Evolutionary conservation across 345 rosid species (phyloP).

Genomic region (Dovyalis caffra): DNA sequence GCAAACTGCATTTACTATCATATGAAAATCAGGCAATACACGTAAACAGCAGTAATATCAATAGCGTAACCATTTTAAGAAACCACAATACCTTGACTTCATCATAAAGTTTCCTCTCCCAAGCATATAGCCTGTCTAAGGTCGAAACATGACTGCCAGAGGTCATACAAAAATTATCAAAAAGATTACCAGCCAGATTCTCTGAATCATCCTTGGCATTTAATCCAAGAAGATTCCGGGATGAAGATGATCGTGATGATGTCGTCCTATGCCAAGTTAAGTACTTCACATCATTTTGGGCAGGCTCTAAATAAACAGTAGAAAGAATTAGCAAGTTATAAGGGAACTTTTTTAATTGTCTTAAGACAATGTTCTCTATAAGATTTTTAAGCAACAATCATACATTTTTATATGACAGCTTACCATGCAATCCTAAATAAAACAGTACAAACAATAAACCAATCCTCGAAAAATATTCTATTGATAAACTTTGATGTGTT

Average conservation of each 20-base stretch:
- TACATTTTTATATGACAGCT: neutral
- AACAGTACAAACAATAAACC: neutral
- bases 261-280: constrained; percentile 92
- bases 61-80: neutral
- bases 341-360: neutral
- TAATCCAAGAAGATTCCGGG: constrained; percentile 62
- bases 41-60: neutral
- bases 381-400: neutral
- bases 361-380: neutral
- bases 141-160: constrained; percentile 97
- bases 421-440: neutral
- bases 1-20: neutral
- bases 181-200: constrained; percentile 56
- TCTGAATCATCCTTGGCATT: constrained; percentile 59
- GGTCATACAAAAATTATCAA: constrained; percentile 72
- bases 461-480: neutral
- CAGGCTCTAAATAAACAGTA: constrained; percentile 54
- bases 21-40: neutral
- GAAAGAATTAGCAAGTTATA: constrained; percentile 23
- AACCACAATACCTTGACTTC: constrained; percentile 80
- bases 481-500: neutral
- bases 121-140: constrained; percentile 84
- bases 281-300: constrained; percentile 59
- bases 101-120: constrained; percentile 97
- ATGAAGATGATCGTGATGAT: constrained; percentile 78